Evolutionary conservation across 495 filamentous ascomycete genomes (phyloP).

Genomic region (Evernia prunastri): DNA sequence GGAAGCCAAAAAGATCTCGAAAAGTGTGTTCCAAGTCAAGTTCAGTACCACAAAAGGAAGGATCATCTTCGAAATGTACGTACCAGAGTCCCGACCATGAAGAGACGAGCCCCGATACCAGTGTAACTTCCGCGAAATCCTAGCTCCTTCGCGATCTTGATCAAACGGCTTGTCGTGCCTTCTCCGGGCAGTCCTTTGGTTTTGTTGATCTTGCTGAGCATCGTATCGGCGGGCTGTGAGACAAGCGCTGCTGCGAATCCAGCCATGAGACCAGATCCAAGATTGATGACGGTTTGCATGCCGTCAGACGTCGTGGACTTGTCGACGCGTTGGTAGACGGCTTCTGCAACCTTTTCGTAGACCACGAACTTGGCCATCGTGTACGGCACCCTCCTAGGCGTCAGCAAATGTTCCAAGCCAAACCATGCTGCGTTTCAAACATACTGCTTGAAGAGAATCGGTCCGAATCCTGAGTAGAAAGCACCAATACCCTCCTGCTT

Average conservation of each 20-base stretch:
- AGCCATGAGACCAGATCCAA: conserved; percentile 90
- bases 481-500: conserved; percentile 77
- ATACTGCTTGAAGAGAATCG: conserved; percentile 94
- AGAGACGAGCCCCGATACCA: conserved; percentile 90
- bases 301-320: conserved; percentile 68
- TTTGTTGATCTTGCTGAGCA: conserved; percentile 99
- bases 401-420: conserved; percentile 6
- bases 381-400: conserved; percentile 68
- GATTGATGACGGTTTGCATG: conserved; percentile 82
- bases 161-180: conserved; percentile 79
- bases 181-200: conserved; percentile 93
- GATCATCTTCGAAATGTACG: no score
- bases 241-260: conserved; percentile 96
- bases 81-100: conserved; percentile 40
- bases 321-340: conserved; percentile 62
- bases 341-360: conserved; percentile 92
- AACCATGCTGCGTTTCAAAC: conserved; percentile 39
- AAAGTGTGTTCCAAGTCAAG: neutral
- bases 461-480: conserved; percentile 93
- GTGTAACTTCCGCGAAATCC: conserved; percentile 80
- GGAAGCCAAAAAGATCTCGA: neutral
- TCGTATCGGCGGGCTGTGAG: conserved; percentile 97
- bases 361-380: conserved; percentile 99
- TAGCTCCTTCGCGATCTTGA: conserved; percentile 96
- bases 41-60: no score